phyloP scores from a whole-genome alignment of 2,329 filamentous ascomycete species.

The Fusarium neocosmosporiellum region DNA sequence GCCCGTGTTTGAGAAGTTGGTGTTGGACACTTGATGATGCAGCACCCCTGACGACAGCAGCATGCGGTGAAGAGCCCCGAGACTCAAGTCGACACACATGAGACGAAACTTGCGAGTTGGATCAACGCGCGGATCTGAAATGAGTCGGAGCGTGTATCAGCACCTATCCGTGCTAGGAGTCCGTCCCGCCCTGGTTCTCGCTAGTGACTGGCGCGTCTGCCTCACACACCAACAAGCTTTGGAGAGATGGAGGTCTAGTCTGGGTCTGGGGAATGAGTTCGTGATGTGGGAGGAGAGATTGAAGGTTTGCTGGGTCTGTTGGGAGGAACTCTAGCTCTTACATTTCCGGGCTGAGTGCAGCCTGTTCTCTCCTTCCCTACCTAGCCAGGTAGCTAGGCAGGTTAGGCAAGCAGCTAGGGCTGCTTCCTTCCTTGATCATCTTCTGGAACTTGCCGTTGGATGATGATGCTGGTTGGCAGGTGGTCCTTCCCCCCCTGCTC shows the following conservation, averaged over 20 bases:
- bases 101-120: slow-evolving; percentile 41
- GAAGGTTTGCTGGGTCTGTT: slow-evolving; percentile 9
- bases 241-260: slow-evolving; percentile 6
- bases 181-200: slow-evolving; percentile 12
- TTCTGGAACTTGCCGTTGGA: background rate
- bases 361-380: background rate
- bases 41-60: slow-evolving; percentile 16
- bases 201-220: slow-evolving; percentile 23
- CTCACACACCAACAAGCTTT: slow-evolving; percentile 14
- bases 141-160: slow-evolving; percentile 42
- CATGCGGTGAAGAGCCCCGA: slow-evolving; percentile 20
- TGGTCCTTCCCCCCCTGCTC: background rate
- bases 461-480: slow-evolving; percentile 7
- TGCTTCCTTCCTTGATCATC: background rate
- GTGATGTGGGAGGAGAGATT: slow-evolving; percentile 14
- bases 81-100: slow-evolving; percentile 35
- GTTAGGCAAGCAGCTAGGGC: background rate
- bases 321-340: background rate
- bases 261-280: slow-evolving; percentile 28
- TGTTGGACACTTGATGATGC: slow-evolving; percentile 20
- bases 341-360: background rate
- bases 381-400: background rate
- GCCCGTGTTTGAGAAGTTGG: slow-evolving; percentile 36
- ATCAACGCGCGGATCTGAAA: slow-evolving; percentile 38
- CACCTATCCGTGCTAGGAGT: slow-evolving; percentile 29